Evolutionary conservation across 1,284 basidiomycete genomes (phyloP), one percentile per base, ranked within the genome.

Genomic region (Pascua guehoae): DNA sequence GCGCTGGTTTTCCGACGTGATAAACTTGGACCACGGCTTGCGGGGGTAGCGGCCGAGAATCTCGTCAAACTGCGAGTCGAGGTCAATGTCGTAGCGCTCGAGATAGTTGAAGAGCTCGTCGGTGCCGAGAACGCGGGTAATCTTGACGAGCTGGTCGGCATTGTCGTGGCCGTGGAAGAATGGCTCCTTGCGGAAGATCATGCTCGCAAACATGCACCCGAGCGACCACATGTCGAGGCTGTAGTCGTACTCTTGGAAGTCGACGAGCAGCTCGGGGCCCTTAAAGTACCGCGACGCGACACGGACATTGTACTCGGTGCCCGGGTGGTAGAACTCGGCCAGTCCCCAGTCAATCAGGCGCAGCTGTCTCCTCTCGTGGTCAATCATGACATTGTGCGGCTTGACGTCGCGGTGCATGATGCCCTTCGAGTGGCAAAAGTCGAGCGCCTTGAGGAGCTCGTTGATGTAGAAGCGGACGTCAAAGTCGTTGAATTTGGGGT

Each of bases 371-470:
- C 89, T 88, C 71, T 97, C 91, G 72, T 98, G 94, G 78, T 98
- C 96, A 76, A 98, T 98, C 93, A 98, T 98, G 57, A 98, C 94
- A 75, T 98, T 98, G 79, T 97, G 93, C 5, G 96, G 95, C 76
- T 98, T 98, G 63, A 98, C 95, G 75, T 98, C 96, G 63, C 96
- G 85, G 74, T 98, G 96, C 93, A 98, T 98, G 76, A 98, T 98
- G 12, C 95, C 95, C 66, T 94, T 90, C 39, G 95, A 98, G 78
- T 98, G 96, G 71, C 93, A 97, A 73, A 88, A 98, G 78, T 98
- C 95, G 73, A 98, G 81, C 15, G 96, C 95, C 84, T 98, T 98
- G 69, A 98, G 84, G 60, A 98, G 83, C 78, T 98, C 94, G 66
- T 88, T 85, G 84, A 98, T 95, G 82, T 98, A 98, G 82, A 84